phyloP scores from a whole-genome alignment of 2,329 filamentous ascomycete genomes.

The Colletotrichum nymphaeae region DNA sequence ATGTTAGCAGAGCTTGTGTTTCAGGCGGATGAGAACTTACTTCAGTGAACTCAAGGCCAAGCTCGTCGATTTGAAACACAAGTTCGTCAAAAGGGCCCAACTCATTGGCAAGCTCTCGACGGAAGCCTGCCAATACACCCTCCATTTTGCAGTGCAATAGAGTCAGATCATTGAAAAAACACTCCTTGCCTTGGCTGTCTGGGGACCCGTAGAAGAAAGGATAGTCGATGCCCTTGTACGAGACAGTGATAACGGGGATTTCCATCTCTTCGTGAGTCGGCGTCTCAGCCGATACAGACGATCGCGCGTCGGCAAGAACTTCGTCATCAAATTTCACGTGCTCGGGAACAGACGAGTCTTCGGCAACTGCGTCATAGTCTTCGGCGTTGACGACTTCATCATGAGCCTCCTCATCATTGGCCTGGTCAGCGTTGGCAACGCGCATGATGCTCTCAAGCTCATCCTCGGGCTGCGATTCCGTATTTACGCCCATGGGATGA shows the following conservation, averaged over 20 bases:
- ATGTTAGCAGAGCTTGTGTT: slow-evolving; percentile 41
- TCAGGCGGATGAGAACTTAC: slow-evolving; percentile 45
- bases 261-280: slow-evolving; percentile 36
- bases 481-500: slow-evolving; percentile 1
- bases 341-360: slow-evolving; percentile 17
- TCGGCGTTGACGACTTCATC: slow-evolving; percentile 19
- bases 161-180: slow-evolving; percentile 58
- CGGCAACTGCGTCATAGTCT: slow-evolving; percentile 21
- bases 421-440: slow-evolving; percentile 1
- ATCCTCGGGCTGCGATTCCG: not conserved
- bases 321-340: slow-evolving; percentile 27
- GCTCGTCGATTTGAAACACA: slow-evolving; percentile 62
- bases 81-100: slow-evolving; percentile 59
- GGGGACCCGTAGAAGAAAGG: slow-evolving; percentile 49
- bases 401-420: not conserved
- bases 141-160: slow-evolving; percentile 58
- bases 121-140: slow-evolving; percentile 56
- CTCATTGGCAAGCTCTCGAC: slow-evolving; percentile 58
- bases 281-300: slow-evolving; percentile 25
- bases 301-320: slow-evolving; percentile 23
- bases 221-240: slow-evolving; percentile 56
- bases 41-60: slow-evolving; percentile 65
- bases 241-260: slow-evolving; percentile 53
- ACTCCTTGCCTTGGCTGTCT: slow-evolving; percentile 46
- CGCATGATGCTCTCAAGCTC: not conserved